Percentiles rank a stretch among this genome's conserved stretches.
Conservation (phyloP, 2,329 filamentous ascomycete species). For the Pseudogymnoascus sp. region DNA sequence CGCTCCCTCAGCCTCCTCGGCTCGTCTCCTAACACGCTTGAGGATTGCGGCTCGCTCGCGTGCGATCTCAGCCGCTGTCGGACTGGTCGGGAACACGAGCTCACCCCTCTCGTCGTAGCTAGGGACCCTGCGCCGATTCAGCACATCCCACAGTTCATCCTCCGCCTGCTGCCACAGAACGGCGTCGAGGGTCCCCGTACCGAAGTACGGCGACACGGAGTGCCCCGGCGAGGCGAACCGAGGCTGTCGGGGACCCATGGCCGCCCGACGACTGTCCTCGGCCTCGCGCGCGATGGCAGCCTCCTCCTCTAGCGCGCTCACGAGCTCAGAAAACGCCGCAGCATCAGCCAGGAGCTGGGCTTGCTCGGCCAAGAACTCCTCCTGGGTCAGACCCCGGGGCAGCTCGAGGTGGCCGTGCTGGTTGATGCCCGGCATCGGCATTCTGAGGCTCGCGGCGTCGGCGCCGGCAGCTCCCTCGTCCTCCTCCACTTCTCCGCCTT, state of each 20-base stretch:
- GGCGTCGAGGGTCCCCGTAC: neutral
- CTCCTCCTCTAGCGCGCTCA: neutral
- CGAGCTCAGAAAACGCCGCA: neutral
- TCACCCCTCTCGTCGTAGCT: neutral
- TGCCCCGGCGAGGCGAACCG: neutral
- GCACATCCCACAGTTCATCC: neutral
- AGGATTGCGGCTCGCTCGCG: neutral
- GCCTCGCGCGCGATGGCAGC: neutral
- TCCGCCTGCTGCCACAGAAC: neutral
- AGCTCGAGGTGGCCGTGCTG: neutral
- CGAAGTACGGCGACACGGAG: neutral
- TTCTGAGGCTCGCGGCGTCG: neutral
- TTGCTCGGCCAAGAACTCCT: neutral
- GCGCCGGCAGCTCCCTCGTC: neutral
- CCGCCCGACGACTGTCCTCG: neutral
- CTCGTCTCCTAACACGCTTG: neutral
- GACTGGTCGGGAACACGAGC: neutral
- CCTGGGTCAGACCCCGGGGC: neutral
- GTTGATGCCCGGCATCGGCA: constrained; percentile 2
- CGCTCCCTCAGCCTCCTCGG: neutral
- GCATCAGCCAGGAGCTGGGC: neutral
- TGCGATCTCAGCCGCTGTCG: neutral
- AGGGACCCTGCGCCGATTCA: neutral
- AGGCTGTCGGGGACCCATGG: neutral
- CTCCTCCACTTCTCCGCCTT: neutral